Conservation (phyloP, 202 grass and related monocot species). For the Brachypodium distachyon region DNA sequence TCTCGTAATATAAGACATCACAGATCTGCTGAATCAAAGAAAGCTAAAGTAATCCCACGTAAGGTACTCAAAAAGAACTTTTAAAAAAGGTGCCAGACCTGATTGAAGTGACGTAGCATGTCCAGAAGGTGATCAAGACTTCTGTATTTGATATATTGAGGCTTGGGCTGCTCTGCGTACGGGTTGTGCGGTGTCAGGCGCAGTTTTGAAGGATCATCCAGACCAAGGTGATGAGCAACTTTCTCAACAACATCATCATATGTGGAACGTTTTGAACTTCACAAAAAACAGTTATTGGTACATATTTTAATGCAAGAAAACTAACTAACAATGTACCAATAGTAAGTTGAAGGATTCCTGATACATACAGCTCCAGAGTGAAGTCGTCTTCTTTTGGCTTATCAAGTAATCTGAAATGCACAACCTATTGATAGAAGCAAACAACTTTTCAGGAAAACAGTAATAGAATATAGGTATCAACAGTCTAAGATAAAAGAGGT, state of each 20-base stretch:
- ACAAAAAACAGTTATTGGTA: conserved; percentile 10
- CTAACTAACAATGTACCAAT: not conserved
- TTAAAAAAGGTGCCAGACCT: conserved; percentile 29
- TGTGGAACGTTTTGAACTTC: conserved; percentile 53
- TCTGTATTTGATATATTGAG: conserved; percentile 59
- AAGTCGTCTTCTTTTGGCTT: conserved; percentile 54
- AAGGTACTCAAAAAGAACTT: not conserved
- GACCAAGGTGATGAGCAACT: conserved; percentile 44
- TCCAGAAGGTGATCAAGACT: conserved; percentile 48
- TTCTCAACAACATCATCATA: conserved; percentile 82
- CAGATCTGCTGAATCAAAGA: conserved; percentile 35
- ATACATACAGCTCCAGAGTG: conserved; percentile 54
- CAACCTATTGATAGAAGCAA: conserved; percentile 38
- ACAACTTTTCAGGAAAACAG: not conserved
- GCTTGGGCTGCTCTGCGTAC: conserved; percentile 42
- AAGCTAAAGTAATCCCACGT: conserved; percentile 17
- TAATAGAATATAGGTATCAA: not conserved
- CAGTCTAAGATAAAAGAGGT: not conserved
- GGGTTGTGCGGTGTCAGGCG: conserved; percentile 52
- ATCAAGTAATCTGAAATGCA: conserved; percentile 54
- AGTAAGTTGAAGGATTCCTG: not conserved
- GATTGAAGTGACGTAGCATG: conserved; percentile 45
- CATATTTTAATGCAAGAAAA: not conserved
- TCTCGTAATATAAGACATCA: conserved; percentile 69
- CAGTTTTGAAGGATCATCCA: conserved; percentile 68